Evolutionary conservation across 1,284 basidiomycete species (phyloP), one percentile per base, ranked within the genome.

Genomic region (Sporisorium reilianum): DNA sequence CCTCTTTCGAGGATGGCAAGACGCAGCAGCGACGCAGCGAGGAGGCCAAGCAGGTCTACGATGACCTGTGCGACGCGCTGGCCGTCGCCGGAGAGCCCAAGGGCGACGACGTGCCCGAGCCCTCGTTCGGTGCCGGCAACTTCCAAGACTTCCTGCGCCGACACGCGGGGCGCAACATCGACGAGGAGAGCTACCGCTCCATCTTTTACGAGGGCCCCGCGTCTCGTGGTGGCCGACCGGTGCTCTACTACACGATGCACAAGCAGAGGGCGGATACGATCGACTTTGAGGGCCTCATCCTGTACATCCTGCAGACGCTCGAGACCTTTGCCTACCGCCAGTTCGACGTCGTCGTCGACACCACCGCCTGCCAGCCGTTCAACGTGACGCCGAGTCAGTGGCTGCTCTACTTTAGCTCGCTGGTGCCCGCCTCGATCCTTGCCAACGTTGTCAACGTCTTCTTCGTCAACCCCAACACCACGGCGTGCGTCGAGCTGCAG

Each of bases 261-360:
- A 71, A 69, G 72, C 88, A 95, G 46, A 90, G 93, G 68, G 91
- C 93, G 1, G 93, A 94, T 77, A 89, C 90, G 0, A 87, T 95
- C 48, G 94, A 97, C 81, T 89, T 95, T 34, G 93, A 96, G 78
- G 85, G 94, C 3, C 85, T 97, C 40, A 90, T 94, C 34, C 58
- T 77, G 36, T 74, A 80, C 53, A 55, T 76, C 26, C 52, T 82
- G 2, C 68, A 78, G 57, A 63, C 73, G 26, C 64, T 82, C 34
- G 75, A 81, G 45, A 51, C 41, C 1, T 73, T 69, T 34, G 52
- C 62, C 2, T 56, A 64, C 26, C 68, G 72, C 20, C 69, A 67
- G 20, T 82, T 74, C 30, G 80, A 82, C 52, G 52, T 80, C n/a
- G 54, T 79, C 45, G 16, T 81, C 25, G 80, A 82, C 50, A 55